These are phyloP conservation scores for Cryphonectria naterciae DNA, from an alignment of 2,329 filamentous ascomycete genomes.

Conservation along the genomic window DNA sequence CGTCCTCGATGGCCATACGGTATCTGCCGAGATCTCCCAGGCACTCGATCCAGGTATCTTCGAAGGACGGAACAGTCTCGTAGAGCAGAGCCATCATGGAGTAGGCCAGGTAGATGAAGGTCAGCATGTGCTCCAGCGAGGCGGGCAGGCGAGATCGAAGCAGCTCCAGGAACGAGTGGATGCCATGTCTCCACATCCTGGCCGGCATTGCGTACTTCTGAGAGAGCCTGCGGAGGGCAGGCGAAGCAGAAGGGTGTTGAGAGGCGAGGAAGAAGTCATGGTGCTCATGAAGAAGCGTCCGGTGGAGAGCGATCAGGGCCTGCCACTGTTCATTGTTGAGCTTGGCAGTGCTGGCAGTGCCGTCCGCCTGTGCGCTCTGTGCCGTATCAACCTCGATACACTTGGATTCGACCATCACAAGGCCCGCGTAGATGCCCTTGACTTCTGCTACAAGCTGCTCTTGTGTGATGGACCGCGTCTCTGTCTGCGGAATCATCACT, in stretches of 20 bases:
- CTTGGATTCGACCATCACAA: constrained; percentile 86
- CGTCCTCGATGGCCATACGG: constrained; percentile 88
- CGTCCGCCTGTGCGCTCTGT: constrained; percentile 51
- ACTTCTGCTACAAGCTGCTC: constrained; percentile 82
- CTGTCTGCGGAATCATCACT: constrained; percentile 52
- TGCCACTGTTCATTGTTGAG: constrained; percentile 78
- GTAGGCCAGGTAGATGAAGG: constrained; percentile 87
- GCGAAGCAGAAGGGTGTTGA: constrained; percentile 79
- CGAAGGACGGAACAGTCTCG: constrained; percentile 81
- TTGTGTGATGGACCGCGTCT: constrained; percentile 72
- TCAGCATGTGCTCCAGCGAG: constrained; percentile 85
- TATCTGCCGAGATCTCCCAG: constrained; percentile 83
- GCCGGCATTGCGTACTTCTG: constrained; percentile 90
- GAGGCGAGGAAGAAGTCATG: constrained; percentile 86
- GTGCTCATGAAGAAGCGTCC: constrained; percentile 79
- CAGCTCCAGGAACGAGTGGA: constrained; percentile 82
- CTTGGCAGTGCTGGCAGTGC: constrained; percentile 45
- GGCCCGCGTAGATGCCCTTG: constrained; percentile 79
- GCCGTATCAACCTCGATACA: constrained; percentile 81
- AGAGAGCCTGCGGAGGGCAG: constrained; percentile 68
- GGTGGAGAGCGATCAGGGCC: constrained; percentile 78
- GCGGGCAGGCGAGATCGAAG: constrained; percentile 74
- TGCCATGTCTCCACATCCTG: constrained; percentile 91
- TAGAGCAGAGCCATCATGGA: constrained; percentile 86
- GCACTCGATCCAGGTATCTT: constrained; percentile 93